These are phyloP conservation scores for Mortierella sp. DNA, from an alignment of 371 early-diverging fungal genomes.

Conservation along the genomic window DNA sequence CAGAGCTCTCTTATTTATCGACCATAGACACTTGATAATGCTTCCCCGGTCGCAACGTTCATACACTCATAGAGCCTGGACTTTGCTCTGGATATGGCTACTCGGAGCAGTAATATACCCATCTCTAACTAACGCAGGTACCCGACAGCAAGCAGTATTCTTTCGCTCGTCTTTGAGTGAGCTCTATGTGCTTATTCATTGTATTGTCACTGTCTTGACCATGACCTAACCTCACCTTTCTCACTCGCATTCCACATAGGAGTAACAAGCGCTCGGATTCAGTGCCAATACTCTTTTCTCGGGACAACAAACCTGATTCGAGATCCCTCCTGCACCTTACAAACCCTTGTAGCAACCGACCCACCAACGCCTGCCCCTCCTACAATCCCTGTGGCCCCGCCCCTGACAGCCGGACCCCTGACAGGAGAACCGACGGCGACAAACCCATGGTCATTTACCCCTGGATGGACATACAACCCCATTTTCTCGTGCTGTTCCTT, in stretches of 20 bases:
- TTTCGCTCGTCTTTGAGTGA: not conserved
- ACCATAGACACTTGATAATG: conserved; percentile 6
- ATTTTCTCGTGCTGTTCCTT: conserved; percentile 52
- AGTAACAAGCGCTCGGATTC: conserved; percentile 40
- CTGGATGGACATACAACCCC: conserved; percentile 54
- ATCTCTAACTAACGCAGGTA: conserved; percentile 13
- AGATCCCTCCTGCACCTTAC: conserved; percentile 42
- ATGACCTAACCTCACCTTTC: not conserved
- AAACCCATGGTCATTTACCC: conserved; percentile 48
- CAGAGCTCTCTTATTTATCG: not conserved
- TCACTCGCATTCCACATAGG: conserved; percentile 13
- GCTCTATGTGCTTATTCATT: not conserved
- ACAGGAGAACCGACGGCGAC: conserved; percentile 24
- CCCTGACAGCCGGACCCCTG: conserved; percentile 36
- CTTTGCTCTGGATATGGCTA: not conserved
- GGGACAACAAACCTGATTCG: conserved; percentile 40
- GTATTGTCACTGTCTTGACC: not conserved
- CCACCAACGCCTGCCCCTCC: conserved; percentile 23
- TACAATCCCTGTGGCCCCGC: conserved; percentile 21
- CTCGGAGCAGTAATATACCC: conserved; percentile 1
- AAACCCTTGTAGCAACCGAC: conserved; percentile 8
- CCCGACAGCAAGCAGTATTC: not conserved
- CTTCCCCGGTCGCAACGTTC: conserved; percentile 13
- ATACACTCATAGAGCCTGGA: not conserved
- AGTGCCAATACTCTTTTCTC: conserved; percentile 51